These are phyloP conservation scores for Alternaria viburni DNA, from an alignment of 2,329 filamentous ascomycete species.

Conservation along the genomic window DNA sequence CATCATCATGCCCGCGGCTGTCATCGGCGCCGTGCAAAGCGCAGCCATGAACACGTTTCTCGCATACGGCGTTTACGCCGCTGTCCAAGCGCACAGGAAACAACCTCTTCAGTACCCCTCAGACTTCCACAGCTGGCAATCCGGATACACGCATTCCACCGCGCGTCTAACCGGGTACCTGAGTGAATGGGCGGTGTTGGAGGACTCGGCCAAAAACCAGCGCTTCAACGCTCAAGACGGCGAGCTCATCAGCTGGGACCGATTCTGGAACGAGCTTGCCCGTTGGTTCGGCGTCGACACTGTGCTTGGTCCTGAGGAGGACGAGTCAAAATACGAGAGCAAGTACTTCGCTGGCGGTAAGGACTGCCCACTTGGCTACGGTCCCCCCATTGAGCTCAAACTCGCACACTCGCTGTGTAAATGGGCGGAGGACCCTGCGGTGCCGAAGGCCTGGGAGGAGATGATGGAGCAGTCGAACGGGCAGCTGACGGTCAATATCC, in stretches of 20 bases:
- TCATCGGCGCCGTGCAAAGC: slow-evolving; percentile 10
- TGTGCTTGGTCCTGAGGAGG: not conserved
- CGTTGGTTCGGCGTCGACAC: slow-evolving; percentile 13
- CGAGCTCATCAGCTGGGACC: slow-evolving; percentile 5
- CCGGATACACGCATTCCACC: slow-evolving; percentile 11
- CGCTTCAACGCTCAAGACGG: slow-evolving; percentile 13
- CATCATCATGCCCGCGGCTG: slow-evolving; percentile 7
- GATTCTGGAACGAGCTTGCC: slow-evolving; percentile 17
- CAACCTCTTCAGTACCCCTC: slow-evolving; percentile 8
- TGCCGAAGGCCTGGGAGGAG: slow-evolving; percentile 3
- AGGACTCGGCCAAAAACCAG: slow-evolving; percentile 13
- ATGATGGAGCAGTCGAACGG: slow-evolving; percentile 12
- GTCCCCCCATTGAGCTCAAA: slow-evolving; percentile 3
- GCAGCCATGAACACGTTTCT: slow-evolving; percentile 18
- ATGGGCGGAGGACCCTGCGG: slow-evolving; percentile 1
- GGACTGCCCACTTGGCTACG: slow-evolving; percentile 9
- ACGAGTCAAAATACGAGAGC: not conserved
- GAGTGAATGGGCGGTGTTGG: slow-evolving; percentile 18
- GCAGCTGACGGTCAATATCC: slow-evolving; percentile 10
- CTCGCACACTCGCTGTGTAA: not conserved
- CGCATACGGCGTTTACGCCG: slow-evolving; percentile 12
- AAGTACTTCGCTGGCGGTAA: not conserved
- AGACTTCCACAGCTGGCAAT: slow-evolving; percentile 12
- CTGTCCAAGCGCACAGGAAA: slow-evolving; percentile 15
- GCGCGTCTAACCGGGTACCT: slow-evolving; percentile 18